These are phyloP conservation scores for Clarireedia hainanense DNA, from an alignment of 2,329 filamentous ascomycete genomes.

Conservation along the genomic window DNA sequence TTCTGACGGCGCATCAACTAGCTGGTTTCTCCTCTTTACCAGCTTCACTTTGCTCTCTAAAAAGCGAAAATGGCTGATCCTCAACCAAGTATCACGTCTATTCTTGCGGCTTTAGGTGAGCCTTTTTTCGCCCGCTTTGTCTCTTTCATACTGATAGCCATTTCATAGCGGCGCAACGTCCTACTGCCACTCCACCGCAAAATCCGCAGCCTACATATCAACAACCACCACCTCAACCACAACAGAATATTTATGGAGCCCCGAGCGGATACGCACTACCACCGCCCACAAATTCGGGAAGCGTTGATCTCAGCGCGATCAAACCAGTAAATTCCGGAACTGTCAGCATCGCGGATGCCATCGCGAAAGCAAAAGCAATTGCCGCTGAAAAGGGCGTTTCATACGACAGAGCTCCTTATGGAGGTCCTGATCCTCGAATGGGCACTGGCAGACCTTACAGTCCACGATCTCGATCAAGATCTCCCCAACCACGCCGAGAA, in stretches of 20 bases:
- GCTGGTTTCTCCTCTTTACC: not conserved
- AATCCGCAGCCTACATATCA: slow-evolving; percentile 28
- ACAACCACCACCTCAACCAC: slow-evolving; percentile 38
- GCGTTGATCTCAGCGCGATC: slow-evolving; percentile 71
- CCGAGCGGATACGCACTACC: slow-evolving; percentile 33
- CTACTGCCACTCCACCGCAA: slow-evolving; percentile 40
- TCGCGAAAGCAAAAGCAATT: slow-evolving; percentile 76
- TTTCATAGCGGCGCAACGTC: slow-evolving; percentile 39
- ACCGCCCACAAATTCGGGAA: slow-evolving; percentile 62
- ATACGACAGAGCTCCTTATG: slow-evolving; percentile 46
- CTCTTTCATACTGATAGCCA: slow-evolving; percentile 11
- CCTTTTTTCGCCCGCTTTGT: slow-evolving; percentile 1
- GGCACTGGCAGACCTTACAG: slow-evolving; percentile 49
- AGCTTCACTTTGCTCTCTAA: not conserved
- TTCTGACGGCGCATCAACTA: not conserved
- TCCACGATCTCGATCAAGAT: slow-evolving; percentile 63
- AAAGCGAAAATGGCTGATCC: slow-evolving; percentile 33
- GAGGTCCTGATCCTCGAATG: slow-evolving; percentile 36
- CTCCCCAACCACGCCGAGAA: slow-evolving; percentile 63
- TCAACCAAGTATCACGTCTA: slow-evolving; percentile 39
- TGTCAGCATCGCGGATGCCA: slow-evolving; percentile 75
- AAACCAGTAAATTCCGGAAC: slow-evolving; percentile 73
- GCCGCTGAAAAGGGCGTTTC: slow-evolving; percentile 70
- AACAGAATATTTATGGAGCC: slow-evolving; percentile 34
- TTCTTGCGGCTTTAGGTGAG: slow-evolving; percentile 43